Evolutionary conservation across 2,329 filamentous ascomycete genomes (phyloP), one percentile per base, ranked within the genome.

Genomic region (Endoconidiophora laricicola): DNA sequence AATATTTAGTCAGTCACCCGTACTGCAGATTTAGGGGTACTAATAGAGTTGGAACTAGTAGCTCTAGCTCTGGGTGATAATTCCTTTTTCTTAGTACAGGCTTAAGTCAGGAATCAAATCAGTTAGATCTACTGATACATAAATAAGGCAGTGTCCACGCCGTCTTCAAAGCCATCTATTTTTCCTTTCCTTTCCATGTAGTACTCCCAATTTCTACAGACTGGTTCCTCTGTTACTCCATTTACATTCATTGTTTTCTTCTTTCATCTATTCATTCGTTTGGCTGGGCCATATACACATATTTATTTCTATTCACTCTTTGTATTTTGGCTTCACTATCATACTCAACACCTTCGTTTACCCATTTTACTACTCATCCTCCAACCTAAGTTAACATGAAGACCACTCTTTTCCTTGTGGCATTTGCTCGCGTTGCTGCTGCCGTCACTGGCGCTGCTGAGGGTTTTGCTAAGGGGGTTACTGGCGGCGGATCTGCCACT

Each of bases 401-500:
- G 63, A 38, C 54, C 24, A 49, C 49, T 18, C 42, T 56, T 4
- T 52, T 49, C 23, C 46, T 58, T 9, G 54, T 42, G 14, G 59
- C 61, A 42, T 51, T 63, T 46, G 56, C 54, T 48, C 52, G 54
- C 26, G 29, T 56, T 6, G 62, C 57, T 12, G 56, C 54, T n/a
- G 59, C 62, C 38, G 64, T 66, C 24, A 58, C 58, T 20, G 65
- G 66, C 45, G 54, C 62, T n/a, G 62, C 67, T 12, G 62, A 68
- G 54, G 67, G 67, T 6, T 68, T 69, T 55, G 66, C 63, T 45
- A 62, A 63, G 52, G 73, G 74, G 45, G 72, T 75, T 24, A 81
- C 78, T 16, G 78, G 78, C 37, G 78, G 78, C 58, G 76, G 75
- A 48, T 66, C 57, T 53, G 75, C 72, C 20, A 62, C 66, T 6